Conservation (phyloP, 176 grass and related monocot species). For the Guadua angustifolia region DNA sequence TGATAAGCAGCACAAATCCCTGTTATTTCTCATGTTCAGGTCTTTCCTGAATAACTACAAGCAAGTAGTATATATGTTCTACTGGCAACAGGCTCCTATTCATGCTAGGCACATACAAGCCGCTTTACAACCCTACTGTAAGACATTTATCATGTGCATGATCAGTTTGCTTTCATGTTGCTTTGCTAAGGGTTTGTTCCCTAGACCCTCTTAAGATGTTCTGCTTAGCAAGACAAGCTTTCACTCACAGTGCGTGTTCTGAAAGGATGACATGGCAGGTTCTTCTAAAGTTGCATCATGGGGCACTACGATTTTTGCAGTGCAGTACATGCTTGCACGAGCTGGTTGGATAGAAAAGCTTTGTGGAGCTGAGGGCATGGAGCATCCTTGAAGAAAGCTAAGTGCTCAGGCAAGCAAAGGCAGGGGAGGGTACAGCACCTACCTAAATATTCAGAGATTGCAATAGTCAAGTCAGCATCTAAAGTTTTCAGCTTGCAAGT, state of each 20-base stretch:
- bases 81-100: too few relatives aligned
- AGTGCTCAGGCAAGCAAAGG: background rate
- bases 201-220: background rate
- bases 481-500: background rate
- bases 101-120: too few relatives aligned
- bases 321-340: conserved; percentile 29
- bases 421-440: background rate
- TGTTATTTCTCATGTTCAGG: background rate
- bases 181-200: background rate
- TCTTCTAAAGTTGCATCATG: conserved; percentile 45
- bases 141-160: background rate
- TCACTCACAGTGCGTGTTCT: conserved; percentile 28
- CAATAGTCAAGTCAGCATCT: background rate
- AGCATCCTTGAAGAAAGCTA: background rate
- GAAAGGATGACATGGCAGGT: conserved; percentile 34
- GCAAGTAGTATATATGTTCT: too few relatives aligned
- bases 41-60: background rate
- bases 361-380: background rate
- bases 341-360: background rate
- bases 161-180: background rate
- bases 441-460: conserved; percentile 1
- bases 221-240: background rate
- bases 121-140: too few relatives aligned
- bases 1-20: background rate
- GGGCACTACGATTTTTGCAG: background rate